phyloP scores from a whole-genome alignment of 1,284 basidiomycete species.

The Lentinus polychrous region DNA sequence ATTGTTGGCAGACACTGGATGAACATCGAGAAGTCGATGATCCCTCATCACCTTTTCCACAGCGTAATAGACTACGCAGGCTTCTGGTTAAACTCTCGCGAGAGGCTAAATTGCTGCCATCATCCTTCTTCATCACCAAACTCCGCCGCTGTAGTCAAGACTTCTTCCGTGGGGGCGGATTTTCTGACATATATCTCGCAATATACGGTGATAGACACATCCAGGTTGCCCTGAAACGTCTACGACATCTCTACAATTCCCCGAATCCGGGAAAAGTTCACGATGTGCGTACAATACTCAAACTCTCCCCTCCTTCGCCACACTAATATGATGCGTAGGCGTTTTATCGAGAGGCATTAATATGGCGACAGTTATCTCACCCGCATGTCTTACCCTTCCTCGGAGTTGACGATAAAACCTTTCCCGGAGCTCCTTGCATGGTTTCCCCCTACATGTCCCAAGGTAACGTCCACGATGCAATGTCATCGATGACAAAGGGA shows the following conservation, averaged over 20 bases:
- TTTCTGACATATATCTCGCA: constrained; percentile 1
- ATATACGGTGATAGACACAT: not conserved
- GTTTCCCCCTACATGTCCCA: constrained; percentile 9
- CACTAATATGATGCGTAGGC: not conserved
- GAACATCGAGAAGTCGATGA: not conserved
- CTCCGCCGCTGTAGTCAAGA: not conserved
- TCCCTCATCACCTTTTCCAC: not conserved
- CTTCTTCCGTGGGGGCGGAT: not conserved
- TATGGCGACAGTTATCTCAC: constrained; percentile 9
- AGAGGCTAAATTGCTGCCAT: not conserved
- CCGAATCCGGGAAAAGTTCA: not conserved
- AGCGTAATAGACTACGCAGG: not conserved
- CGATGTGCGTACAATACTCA: not conserved
- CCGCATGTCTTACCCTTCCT: constrained; percentile 5
- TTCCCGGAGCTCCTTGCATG: constrained; percentile 3
- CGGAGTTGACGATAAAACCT: constrained; percentile 5
- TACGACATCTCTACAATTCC: not conserved
- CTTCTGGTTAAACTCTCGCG: constrained; percentile 3
- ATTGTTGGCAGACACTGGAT: not conserved
- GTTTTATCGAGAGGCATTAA: constrained; percentile 7
- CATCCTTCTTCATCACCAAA: not conserved
- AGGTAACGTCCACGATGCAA: constrained; percentile 5
- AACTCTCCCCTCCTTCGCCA: not conserved
- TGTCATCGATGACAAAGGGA: not conserved
- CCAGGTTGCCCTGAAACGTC: constrained; percentile 3